Evolutionary conservation across 208 protist species (phyloP).

Genomic region (Naegleria gruberi): DNA sequence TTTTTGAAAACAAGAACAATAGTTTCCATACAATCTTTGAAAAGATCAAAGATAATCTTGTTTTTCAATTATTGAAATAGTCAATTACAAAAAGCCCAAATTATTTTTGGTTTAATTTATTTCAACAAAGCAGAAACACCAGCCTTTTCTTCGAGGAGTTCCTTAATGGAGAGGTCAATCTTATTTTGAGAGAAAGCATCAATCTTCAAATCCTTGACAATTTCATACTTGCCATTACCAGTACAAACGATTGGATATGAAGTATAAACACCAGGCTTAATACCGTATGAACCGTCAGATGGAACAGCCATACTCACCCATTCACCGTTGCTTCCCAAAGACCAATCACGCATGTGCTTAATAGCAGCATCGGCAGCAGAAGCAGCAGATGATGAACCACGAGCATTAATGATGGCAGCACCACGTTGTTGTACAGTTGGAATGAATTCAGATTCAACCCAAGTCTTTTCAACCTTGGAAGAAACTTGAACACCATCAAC

Average conservation of each 20-base stretch:
- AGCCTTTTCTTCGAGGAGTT: constrained; percentile 36
- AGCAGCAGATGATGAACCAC: constrained; percentile 74
- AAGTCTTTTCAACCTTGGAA: constrained; percentile 61
- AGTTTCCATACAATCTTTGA: too few relatives aligned
- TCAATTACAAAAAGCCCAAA: neutral
- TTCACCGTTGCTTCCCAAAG: neutral
- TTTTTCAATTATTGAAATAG: too few relatives aligned
- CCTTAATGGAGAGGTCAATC: constrained; percentile 33
- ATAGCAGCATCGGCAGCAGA: constrained; percentile 64
- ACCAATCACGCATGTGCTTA: constrained; percentile 18
- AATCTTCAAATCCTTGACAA: constrained; percentile 55
- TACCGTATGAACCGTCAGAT: constrained; percentile 74
- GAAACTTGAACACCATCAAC: constrained; percentile 50
- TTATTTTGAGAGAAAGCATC: constrained; percentile 34
- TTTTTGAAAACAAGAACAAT: too few relatives aligned
- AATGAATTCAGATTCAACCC: constrained; percentile 60
- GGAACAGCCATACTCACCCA: constrained; percentile 81
- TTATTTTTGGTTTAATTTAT: neutral
- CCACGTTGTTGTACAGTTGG: constrained; percentile 77
- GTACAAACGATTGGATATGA: constrained; percentile 81
- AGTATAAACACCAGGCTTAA: constrained; percentile 74
- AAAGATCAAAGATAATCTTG: too few relatives aligned
- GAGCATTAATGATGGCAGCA: constrained; percentile 72
- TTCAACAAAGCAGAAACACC: constrained; percentile 20
- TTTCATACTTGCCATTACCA: constrained; percentile 62